Percentiles rank a stretch among this genome's conserved stretches.
Conservation (phyloP, 306 rosid genomes). For the Albizia julibrissin region DNA sequence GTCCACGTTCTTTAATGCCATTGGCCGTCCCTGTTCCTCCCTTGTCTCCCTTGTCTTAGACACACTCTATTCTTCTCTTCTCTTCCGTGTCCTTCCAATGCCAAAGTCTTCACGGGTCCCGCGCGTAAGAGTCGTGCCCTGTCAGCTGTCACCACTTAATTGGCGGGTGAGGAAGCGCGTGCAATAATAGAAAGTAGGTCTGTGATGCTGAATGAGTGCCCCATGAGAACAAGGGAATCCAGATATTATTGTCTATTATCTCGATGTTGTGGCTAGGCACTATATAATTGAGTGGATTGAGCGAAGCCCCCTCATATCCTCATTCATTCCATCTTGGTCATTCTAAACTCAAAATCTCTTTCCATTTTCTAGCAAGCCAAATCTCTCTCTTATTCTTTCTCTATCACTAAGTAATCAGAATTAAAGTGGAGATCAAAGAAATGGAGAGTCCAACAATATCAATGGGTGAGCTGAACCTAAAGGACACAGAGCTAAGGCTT, state of each 20-base stretch:
- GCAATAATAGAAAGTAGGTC: conserved; percentile 22
- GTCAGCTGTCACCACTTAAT: neutral
- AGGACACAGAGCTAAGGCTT: conserved; percentile 66
- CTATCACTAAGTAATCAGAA: neutral
- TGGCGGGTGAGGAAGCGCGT: conserved; percentile 38
- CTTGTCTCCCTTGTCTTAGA: conserved; percentile 44
- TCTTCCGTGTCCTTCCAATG: conserved; percentile 40
- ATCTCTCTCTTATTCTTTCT: neutral
- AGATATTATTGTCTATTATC: conserved; percentile 35
- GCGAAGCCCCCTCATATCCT: conserved; percentile 21
- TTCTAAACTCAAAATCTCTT: conserved; percentile 3
- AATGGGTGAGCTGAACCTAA: conserved; percentile 44
- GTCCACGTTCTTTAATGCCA: conserved; percentile 45
- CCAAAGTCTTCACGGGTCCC: neutral
- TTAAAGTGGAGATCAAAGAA: conserved; percentile 5
- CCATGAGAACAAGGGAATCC: conserved; percentile 43
- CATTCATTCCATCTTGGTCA: conserved; percentile 11
- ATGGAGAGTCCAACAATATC: conserved; percentile 37
- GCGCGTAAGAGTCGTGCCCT: neutral
- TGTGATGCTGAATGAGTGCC: conserved; percentile 37
- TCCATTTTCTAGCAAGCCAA: neutral
- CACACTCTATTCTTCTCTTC: conserved; percentile 29
- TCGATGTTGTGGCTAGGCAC: conserved; percentile 19
- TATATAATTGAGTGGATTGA: conserved; percentile 43
- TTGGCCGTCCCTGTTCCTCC: conserved; percentile 44